These are phyloP conservation scores for Plasmodium falciparum DNA, from an alignment of 169 alveolate species.

Conservation along the genomic window DNA sequence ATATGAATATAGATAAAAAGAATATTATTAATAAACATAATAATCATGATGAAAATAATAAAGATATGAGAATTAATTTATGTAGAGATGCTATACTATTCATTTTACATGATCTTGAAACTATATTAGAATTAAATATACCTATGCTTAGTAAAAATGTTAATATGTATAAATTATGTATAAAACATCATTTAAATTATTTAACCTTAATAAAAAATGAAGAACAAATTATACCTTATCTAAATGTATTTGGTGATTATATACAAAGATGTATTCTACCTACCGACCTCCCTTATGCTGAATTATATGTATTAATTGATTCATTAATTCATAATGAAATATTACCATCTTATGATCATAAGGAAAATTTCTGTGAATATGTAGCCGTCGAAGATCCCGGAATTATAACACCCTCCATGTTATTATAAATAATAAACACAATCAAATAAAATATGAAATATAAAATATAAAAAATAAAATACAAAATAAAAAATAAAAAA, in stretches of 20 bases:
- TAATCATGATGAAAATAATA: conserved; percentile 42
- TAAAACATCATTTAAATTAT: conserved; percentile 81
- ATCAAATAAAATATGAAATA: too few relatives aligned
- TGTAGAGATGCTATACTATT: conserved; percentile 84
- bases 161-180: conserved; percentile 78
- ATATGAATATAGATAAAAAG: too few relatives aligned
- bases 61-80: conserved; percentile 77
- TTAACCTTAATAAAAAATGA: conserved; percentile 77
- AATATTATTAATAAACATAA: background rate
- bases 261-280: conserved; percentile 84
- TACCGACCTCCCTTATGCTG: conserved; percentile 83
- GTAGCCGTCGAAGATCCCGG: conserved; percentile 70
- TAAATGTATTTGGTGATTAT: conserved; percentile 82
- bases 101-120: conserved; percentile 83
- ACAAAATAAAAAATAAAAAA: too few relatives aligned
- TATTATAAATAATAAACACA: conserved; percentile 13
- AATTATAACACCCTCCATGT: conserved; percentile 75
- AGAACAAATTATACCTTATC: conserved; percentile 81
- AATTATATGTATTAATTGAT: conserved; percentile 80
- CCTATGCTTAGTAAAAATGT: conserved; percentile 80
- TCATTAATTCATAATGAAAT: conserved; percentile 81
- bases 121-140: conserved; percentile 82
- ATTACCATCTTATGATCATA: conserved; percentile 71
- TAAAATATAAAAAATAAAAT: too few relatives aligned
- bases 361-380: conserved; percentile 49